phyloP scores from a whole-genome alignment of 371 early-diverging fungal genomes.

The Nematocida ironsii region DNA sequence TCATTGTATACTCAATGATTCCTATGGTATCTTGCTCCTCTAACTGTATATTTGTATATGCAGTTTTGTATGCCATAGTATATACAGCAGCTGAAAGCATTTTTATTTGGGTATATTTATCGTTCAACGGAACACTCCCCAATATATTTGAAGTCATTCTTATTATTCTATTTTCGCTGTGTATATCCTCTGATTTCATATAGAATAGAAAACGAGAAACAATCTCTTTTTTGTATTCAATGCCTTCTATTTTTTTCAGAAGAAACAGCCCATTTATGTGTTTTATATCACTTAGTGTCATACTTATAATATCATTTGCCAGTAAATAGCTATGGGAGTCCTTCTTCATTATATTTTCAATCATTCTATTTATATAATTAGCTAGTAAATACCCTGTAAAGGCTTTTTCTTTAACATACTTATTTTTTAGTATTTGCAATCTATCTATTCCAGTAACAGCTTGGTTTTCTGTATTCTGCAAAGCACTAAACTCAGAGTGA shows the following conservation, averaged over 20 bases:
- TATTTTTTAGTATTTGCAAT: neutral
- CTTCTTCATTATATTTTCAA: neutral
- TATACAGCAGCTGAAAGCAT: neutral
- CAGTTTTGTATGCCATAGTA: neutral
- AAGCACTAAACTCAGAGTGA: neutral
- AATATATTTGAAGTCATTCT: neutral
- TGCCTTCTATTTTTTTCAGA: neutral
- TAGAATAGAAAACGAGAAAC: neutral
- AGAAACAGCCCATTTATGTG: neutral
- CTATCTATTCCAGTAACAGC: neutral
- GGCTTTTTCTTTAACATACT: neutral
- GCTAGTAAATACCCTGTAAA: neutral
- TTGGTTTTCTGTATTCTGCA: neutral
- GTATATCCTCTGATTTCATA: neutral
- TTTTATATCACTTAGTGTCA: neutral
- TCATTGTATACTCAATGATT: neutral
- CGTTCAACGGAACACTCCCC: neutral
- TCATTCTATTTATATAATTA: neutral
- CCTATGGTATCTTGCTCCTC: neutral
- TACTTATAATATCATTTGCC: neutral
- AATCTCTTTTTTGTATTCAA: neutral
- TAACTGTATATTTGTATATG: neutral
- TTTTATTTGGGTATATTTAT: neutral
- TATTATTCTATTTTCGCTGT: neutral
- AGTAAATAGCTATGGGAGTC: neutral